Base-by-base conservation (phyloP, 2,329 filamentous ascomycete genomes). In the Penicillium sp. region DNA sequence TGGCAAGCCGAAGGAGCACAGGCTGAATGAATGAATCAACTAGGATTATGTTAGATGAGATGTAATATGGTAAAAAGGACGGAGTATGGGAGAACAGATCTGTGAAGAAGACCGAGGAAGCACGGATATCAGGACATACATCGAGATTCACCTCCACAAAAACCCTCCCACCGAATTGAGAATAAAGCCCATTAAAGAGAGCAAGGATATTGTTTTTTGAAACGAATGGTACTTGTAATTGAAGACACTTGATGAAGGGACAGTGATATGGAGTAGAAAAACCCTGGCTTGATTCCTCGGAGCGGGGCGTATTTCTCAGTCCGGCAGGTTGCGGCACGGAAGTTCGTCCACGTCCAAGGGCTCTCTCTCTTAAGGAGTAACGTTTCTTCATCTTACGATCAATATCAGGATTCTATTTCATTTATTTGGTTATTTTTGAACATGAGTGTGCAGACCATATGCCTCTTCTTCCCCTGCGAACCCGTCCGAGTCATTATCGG, bases 401-500 rank as follows among this genome's bases (percentile, higher is more conserved):
- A 29, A 31, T 32, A 24, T 33, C 28, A 34, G 29, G 15, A 37
- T 46, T 46, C 35, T 51, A 53, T 33, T 35, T 47, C 28, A 39
- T 37, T 46, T 38, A 46, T 50, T 34, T 44, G 42, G 32, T 33
- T 43, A 34, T 39, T 32, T 31, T 46, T 32, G 55, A 39, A 70
- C 55, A 55, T 69, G 69, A 9, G 59, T 59, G 61, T 74, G 72
- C 31, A 75, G 59, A 29, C 64, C 64, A 55, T 71, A 74, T 17
- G 64, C 59, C 45, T 73, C 70, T 29, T 68, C 65, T 13, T 65
- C 69, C 53, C 72, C 72, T 24, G 69, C 69, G 53, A 68, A 67
- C 31, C 64, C 65, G 58, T 76, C 72, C 46, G 76, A 75, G 51
- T 78, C 70, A 58, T 76, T 75, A 58, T 76, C 76, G 19, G 72